A percentile compares a stretch with the other conserved stretches of the same genome.
These are phyloP conservation scores for Cocos nucifera DNA, from an alignment of 176 grass and related monocot genomes.

Conservation along the genomic window DNA sequence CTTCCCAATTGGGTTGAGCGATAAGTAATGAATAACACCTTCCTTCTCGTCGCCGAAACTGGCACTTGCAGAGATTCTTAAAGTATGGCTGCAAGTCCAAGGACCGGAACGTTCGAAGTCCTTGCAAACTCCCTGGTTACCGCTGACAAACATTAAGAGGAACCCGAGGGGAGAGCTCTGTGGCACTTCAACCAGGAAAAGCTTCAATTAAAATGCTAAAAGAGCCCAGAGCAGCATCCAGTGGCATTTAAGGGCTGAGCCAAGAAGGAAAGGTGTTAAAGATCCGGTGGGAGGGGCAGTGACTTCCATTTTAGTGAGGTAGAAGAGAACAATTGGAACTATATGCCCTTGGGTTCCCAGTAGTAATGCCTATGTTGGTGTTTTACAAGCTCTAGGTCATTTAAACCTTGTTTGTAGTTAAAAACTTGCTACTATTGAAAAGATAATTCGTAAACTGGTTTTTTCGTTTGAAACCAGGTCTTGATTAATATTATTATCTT, in stretches of 20 bases:
- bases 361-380: slow-evolving; percentile 56
- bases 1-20: slow-evolving; percentile 66
- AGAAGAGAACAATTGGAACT: slow-evolving; percentile 32
- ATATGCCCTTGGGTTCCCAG: slow-evolving; percentile 69
- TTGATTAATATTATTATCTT: no score
- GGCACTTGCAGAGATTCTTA: slow-evolving; percentile 35
- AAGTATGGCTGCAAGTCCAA: slow-evolving; percentile 44
- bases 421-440: no score
- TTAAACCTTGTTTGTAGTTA: no score
- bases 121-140: slow-evolving; percentile 66
- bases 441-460: no score
- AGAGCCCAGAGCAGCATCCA: slow-evolving; percentile 18
- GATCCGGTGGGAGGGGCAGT: slow-evolving; percentile 34
- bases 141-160: slow-evolving; percentile 60
- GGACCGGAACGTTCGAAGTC: slow-evolving; percentile 27
- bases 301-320: slow-evolving; percentile 52
- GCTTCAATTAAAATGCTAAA: neutral
- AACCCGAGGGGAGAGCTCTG: slow-evolving; percentile 38
- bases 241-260: slow-evolving; percentile 49
- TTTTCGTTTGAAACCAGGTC: no score
- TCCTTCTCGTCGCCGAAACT: slow-evolving; percentile 60
- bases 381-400: slow-evolving; percentile 14
- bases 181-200: slow-evolving; percentile 53
- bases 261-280: slow-evolving; percentile 17
- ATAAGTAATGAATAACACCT: slow-evolving; percentile 52